Evolutionary conservation across 2,329 filamentous ascomycete genomes (phyloP), one percentile per base, ranked within the genome.

Genomic region (Xylariaceae sp.): DNA sequence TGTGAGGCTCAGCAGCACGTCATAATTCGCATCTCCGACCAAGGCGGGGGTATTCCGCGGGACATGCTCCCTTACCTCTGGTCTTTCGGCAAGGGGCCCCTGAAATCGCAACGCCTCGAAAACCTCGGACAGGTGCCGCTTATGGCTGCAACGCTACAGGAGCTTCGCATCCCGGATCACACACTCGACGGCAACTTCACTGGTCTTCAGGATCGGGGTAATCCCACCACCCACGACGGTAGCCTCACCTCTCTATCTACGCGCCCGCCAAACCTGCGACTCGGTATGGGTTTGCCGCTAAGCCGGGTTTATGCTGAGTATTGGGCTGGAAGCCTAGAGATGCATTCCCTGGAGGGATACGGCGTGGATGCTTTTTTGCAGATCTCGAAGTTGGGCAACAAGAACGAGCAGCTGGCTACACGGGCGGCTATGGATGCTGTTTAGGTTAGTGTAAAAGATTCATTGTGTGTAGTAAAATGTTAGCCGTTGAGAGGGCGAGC

Each of bases 261-360:
- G 43, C 77, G 93, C 28, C 88, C 89, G 15, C 91, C 93, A 0
- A 85, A 95, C 59, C 69, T 97, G 47, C 79, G 89, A 9, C 74
- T 98, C 2, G 93, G 93, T 3, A 95, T 98, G 76, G 93, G 93
- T 1, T 66, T 98, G 38, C 93, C 93, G 0, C 83, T 98, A 67
- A 95, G 90, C 56, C 80, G 89, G 47, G 87, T 97, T 3, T 98
- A 97, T 64, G 89, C 91, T 19, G 91, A 97, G 65, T 97, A 97
- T 64, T 98, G 93, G 93, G 93, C 93, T 3, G 93, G 93, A 18
- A 93, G 80, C 55, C 69, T 98, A 8, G 87, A 95, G 56, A 65
- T 97, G 44, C 91, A 97, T 62, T 96, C 87, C 57, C 69, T 98
- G 7, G 91, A 96, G 60, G 94, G 93, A 1, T 97, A 96, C 61